Evolutionary conservation across 495 filamentous ascomycete species (phyloP).

Genomic region (Glarea lozoyensis): DNA sequence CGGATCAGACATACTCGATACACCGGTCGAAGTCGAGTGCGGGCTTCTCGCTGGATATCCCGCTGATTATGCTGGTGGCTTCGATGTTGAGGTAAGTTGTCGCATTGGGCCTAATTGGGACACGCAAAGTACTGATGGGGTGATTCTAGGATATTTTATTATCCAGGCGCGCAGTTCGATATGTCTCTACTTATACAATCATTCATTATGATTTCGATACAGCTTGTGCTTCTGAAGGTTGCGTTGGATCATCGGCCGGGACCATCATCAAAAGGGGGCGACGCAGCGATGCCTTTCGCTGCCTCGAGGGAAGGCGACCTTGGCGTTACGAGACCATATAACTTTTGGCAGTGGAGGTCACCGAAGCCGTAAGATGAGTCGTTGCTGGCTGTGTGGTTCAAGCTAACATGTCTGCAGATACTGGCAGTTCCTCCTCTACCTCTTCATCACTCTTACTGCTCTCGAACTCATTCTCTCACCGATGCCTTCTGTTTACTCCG

Average conservation of each 20-base stretch:
- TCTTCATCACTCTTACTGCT: slow-evolving; percentile 53
- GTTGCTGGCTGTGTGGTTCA: background rate
- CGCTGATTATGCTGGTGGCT: slow-evolving; percentile 93
- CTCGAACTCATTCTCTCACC: slow-evolving; percentile 67
- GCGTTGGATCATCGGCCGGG: slow-evolving; percentile 81
- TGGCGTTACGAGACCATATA: slow-evolving; percentile 56
- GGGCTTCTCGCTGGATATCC: slow-evolving; percentile 84
- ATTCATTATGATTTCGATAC: slow-evolving; percentile 76
- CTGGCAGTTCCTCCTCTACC: slow-evolving; percentile 75
- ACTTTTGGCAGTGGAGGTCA: slow-evolving; percentile 91
- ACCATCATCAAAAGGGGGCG: slow-evolving; percentile 44
- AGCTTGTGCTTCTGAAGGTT: slow-evolving; percentile 77
- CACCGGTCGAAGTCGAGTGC: slow-evolving; percentile 70
- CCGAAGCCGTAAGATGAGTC: slow-evolving; percentile 56
- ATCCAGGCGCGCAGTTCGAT: slow-evolving; percentile 82
- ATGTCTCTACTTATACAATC: slow-evolving; percentile 74
- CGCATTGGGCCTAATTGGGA: background rate
- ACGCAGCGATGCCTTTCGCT: slow-evolving; percentile 44
- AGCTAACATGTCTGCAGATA: slow-evolving; percentile 45
- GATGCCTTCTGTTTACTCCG: slow-evolving; percentile 42
- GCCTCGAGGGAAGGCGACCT: slow-evolving; percentile 44
- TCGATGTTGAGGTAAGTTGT: slow-evolving; percentile 73
- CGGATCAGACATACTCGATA: slow-evolving; percentile 88
- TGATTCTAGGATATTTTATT: slow-evolving; percentile 78
- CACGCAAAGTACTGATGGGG: slow-evolving; percentile 2